A percentile compares a stretch with the other conserved stretches of the same genome.
phyloP scores from a whole-genome alignment of 1,284 basidiomycete genomes.

The Agroathelia rolfsii region DNA sequence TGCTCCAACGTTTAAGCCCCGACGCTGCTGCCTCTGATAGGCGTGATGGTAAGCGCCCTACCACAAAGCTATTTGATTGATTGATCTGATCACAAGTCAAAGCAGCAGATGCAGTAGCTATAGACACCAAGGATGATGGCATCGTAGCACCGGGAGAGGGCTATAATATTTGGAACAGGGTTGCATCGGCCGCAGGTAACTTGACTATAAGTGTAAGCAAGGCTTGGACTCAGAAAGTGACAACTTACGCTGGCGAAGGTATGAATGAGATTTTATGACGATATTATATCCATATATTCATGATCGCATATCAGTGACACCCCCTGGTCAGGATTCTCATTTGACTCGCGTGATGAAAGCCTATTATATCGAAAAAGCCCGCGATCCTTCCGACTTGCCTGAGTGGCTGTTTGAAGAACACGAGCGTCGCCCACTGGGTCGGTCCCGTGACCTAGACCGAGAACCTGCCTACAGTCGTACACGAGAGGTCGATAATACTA shows the following conservation, averaged over 20 bases:
- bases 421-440: conserved; percentile 30
- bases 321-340: conserved; percentile 48
- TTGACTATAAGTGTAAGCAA: conserved; percentile 49
- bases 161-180: conserved; percentile 41
- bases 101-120: too few relatives aligned
- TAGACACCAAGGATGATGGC: too few relatives aligned
- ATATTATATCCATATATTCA: background rate
- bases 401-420: conserved; percentile 54
- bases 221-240: conserved; percentile 40
- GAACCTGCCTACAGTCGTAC: conserved; percentile 4
- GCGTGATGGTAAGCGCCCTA: too few relatives aligned
- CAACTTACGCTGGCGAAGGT: conserved; percentile 41
- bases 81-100: too few relatives aligned
- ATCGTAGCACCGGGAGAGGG: conserved; percentile 26
- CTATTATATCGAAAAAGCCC: conserved; percentile 54
- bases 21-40: too few relatives aligned
- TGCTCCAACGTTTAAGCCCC: too few relatives aligned
- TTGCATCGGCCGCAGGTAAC: conserved; percentile 41
- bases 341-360: conserved; percentile 57
- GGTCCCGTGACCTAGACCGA: conserved; percentile 14
- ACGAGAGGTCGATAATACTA: conserved; percentile 10
- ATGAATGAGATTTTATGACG: conserved; percentile 10
- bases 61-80: too few relatives aligned
- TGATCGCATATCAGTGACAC: conserved; percentile 30
- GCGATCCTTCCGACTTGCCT: conserved; percentile 48